Base-by-base conservation (phyloP, 2,329 filamentous ascomycete genomes). In the Huntiella bhutanensis region DNA sequence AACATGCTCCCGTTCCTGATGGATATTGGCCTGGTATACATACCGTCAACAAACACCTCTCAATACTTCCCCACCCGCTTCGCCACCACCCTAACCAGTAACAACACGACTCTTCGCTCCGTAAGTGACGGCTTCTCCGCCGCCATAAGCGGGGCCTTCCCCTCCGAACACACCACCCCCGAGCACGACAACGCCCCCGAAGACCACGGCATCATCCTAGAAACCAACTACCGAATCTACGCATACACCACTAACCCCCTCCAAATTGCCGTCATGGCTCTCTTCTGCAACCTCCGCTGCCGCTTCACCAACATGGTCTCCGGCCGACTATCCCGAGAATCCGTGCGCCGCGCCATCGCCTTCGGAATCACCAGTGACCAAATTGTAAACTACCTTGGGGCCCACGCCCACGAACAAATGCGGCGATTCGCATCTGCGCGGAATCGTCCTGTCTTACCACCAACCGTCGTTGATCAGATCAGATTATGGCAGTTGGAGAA, bases 141-240 rank as follows among this genome's bases (percentile, higher is more conserved):
- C 37, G 79, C 79, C 5, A 70, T 77, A 1, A 13, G 33, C 17
- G 15, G 38, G 10, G 46, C 49, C 10, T 63, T 65, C n/a, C 59
- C 68, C 2, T 62, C 57, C 51, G 62, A 52, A 55, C 40, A 56
- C 52, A 43, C 58, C 57, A 43, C 51, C 57, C 69, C 72, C 15
- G 72, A 70, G n/a, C 63, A 74, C 13, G 60, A 59, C 13, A 54
- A 60, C 12, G 56, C 53, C 52, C 60, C 50, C 57, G 19, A 58
- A 37, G 53, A 60, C 15, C 87, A 87, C 52, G 91, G 85, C 65
- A 85, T 98, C 58, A 87, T 98, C 56, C 75, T 98, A 53, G 91
- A 98, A 66, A 98, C 91, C 6, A 98, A 98, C 64, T 96, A 95
- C 65, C 82, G 91, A 19, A 66, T 98, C 54, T 98, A 98, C 65